Base-by-base conservation (phyloP, 2,329 filamentous ascomycete genomes). In the Chaetomiaceae sp. region DNA sequence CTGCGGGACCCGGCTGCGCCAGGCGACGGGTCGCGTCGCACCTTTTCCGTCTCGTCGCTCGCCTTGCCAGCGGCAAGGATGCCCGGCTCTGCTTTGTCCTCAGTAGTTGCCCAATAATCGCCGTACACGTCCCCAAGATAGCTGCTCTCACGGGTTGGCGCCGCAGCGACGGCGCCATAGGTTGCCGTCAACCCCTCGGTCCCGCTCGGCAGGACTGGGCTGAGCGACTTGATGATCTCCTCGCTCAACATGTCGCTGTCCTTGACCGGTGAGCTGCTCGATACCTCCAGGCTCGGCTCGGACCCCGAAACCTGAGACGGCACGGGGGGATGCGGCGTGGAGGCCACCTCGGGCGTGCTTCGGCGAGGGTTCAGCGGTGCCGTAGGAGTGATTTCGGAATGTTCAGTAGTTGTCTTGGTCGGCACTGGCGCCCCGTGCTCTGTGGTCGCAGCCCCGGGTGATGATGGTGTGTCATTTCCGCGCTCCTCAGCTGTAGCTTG, bases 191-290 rank as follows among this genome's bases (percentile, higher is more conserved):
- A 56, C 20, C 49, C 48, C 6, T 58, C 38, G 4, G 37, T 30
- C 10, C 32, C 24, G 11, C 43, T 45, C 2, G 36, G 57, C 24
- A 65, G 65, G 11, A 68, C 60, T 0, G 81, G 75, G 45, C 74
- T 81, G 2, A 90, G 68, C 34, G 80, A 85, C 48, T 78, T 79
- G 43, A 88, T 79, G 45, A 90, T 90, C 56, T 90, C 86, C 49
- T 87, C 83, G 22, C 81, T 75, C 38, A 90, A 62, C 46, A 77
- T 72, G 54, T 90, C 86, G 57, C 78, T 88, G 57, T 88, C 84
- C 54, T 83, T 78, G 48, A 82, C 70, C 24, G 79, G 73, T 1
- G 74, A 68, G 7, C 72, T 71, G 9, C 72, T 71, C 9, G 66
- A 59, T 0, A 73, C 75, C 57, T 74, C 77, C 38, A 72, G 62